phyloP scores from a whole-genome alignment of 331 rosid genomes.

The Prunus yedoensis region DNA sequence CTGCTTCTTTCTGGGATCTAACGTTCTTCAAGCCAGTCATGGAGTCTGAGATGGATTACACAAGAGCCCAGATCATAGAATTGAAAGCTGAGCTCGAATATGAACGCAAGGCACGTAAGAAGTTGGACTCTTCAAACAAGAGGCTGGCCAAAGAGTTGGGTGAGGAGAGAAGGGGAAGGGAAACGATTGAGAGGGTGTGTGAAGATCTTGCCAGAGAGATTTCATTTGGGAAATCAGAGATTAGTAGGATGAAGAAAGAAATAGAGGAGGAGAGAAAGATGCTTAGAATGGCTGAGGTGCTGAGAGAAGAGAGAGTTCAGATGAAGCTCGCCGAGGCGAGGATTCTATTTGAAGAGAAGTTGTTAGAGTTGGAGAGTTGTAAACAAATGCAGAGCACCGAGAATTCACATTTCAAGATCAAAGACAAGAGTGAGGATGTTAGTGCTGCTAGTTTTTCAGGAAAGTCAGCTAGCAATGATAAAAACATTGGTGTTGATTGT shows the following conservation, averaged over 20 bases:
- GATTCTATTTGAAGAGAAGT: conserved; percentile 43
- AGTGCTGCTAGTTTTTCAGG: conserved; percentile 11
- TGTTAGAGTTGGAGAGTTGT: conserved; percentile 29
- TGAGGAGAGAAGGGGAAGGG: conserved; percentile 42
- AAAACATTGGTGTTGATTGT: conserved; percentile 5
- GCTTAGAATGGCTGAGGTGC: conserved; percentile 48
- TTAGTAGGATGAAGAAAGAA: conserved; percentile 35
- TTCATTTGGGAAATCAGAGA: conserved; percentile 33
- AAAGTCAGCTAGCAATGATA: conserved; percentile 4
- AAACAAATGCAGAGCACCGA: background rate
- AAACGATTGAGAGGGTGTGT: conserved; percentile 41
- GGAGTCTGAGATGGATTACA: conserved; percentile 33
- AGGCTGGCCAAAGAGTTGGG: conserved; percentile 34
- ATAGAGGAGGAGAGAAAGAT: conserved; percentile 59
- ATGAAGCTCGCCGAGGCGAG: conserved; percentile 59
- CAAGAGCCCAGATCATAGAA: conserved; percentile 38
- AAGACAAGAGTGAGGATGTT: background rate
- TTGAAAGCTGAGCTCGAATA: conserved; percentile 42
- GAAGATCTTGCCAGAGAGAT: conserved; percentile 41
- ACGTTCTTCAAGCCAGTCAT: conserved; percentile 35
- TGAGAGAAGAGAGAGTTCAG: conserved; percentile 59
- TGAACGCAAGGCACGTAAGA: conserved; percentile 43
- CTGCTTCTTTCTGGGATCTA: conserved; percentile 45
- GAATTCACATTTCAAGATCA: conserved; percentile 12
- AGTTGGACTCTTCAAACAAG: conserved; percentile 36